These are phyloP conservation scores for Lasiodiplodia hormozganensis DNA, from an alignment of 2,329 filamentous ascomycete species.

Conservation along the genomic window DNA sequence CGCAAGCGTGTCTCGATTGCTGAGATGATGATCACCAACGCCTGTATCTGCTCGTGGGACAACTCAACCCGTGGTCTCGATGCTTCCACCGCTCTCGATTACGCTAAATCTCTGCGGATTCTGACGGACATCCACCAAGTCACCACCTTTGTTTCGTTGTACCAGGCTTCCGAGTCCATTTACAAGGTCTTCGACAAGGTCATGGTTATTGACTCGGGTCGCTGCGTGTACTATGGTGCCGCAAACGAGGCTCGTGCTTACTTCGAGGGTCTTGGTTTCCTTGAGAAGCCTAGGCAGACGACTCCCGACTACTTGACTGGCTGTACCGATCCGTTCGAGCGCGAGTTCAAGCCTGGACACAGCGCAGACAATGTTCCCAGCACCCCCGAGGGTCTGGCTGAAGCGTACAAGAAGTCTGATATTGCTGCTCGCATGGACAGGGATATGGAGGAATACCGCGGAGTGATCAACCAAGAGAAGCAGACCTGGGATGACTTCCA, in stretches of 20 bases:
- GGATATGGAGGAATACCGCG: conserved; percentile 75
- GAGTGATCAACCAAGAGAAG: conserved; percentile 68
- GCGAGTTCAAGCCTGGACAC: conserved; percentile 74
- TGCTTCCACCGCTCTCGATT: conserved; percentile 57
- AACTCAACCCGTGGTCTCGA: conserved; percentile 58
- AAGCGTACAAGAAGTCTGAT: conserved; percentile 72
- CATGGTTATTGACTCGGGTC: conserved; percentile 77
- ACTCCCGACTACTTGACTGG: conserved; percentile 83
- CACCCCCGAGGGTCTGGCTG: conserved; percentile 68
- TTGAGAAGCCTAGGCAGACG: conserved; percentile 76
- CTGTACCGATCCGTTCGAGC: conserved; percentile 83
- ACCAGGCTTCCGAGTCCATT: conserved; percentile 85
- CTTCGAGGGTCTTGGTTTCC: conserved; percentile 79
- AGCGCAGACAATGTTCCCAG: conserved; percentile 72
- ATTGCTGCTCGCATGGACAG: conserved; percentile 63
- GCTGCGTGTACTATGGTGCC: conserved; percentile 78
- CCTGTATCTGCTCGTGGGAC: conserved; percentile 71
- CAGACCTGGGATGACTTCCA: conserved; percentile 78
- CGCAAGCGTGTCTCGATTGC: conserved; percentile 82
- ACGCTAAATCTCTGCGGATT: conserved; percentile 55
- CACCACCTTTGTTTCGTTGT: conserved; percentile 84
- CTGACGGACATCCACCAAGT: conserved; percentile 85
- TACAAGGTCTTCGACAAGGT: conserved; percentile 85
- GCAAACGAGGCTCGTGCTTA: conserved; percentile 71
- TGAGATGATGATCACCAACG: conserved; percentile 79